Evolutionary conservation across 1,284 basidiomycete genomes (phyloP), one percentile per base, ranked within the genome.

Genomic region (Microbotryum silenes-acaulis): DNA sequence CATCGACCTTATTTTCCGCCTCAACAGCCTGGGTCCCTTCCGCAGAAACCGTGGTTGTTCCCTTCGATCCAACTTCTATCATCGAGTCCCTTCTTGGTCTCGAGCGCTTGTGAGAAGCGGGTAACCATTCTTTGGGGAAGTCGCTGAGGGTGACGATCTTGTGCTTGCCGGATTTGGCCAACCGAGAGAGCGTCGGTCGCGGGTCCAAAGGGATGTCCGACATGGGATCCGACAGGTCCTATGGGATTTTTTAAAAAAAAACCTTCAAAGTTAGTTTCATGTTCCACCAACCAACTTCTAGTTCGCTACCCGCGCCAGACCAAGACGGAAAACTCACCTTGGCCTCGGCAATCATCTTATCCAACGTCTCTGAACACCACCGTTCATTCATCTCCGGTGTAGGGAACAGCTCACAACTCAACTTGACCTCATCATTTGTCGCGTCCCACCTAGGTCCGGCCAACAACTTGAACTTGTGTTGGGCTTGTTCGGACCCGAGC

Each of bases 321-420:
- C 12, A 27, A 10, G 52, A 31, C 42, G 18, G 25, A 27, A 44
- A 23, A 67, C 72, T 57, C 57, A 74, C 72, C 52, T 72, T 68
- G 7, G 76, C 74, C 57, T 74, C 76, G 7, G 56, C 56, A 23
- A 78, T 66, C 56, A 78, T 62, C 49, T 64, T 68, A 64, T 76
- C 74, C 27, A 78, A 61, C 20, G 70, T 73, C 60, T 78, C 77
- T 47, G 73, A 74, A 66, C 77, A 78, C 77, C 77, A 78, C 68
- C 76, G 76, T 63, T 75, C 72, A 60, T 78, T 78, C 73, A 76
- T 74, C 48, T 71, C 54, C 51, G 72, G 69, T 29, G 68, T 71
- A 10, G 75, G 76, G 62, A 74, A 74, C 54, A 69, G 46, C 46
- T 75, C 75, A 64, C 74, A 75, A 14, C 67, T 65, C 47, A 78